Evolutionary conservation across 495 filamentous ascomycete genomes (phyloP), one percentile per base, ranked within the genome.

Genomic region (Aspergillus sparsus): DNA sequence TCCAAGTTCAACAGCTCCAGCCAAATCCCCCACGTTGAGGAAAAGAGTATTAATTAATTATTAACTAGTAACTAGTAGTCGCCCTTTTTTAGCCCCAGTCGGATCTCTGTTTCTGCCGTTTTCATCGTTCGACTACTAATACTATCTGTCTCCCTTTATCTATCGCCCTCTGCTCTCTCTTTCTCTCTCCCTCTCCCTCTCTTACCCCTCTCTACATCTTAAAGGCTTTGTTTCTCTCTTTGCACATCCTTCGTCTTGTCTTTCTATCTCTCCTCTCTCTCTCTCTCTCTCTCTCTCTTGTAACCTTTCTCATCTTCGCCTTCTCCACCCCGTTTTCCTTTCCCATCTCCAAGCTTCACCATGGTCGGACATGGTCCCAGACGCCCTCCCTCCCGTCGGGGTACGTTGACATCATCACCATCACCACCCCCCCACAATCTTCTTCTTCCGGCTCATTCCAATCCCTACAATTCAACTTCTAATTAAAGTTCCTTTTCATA

Each of bases 281-380:
- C 55, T 39, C 36, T 21, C 56, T 46, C 44, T 41, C 18, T 51
- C 21, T 32, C 21, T 60, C 42, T n/a, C 27, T 18, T 31, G 32
- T 47, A 35, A 61, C 33, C 31, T 55, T 60, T 9, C 35, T n/a
- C n/a, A n/a, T n/a, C n/a, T n/a, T n/a, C n/a, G n/a, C 21, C 51
- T 41, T 34, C 44, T 21, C 12, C 37, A 21, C 18, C 21, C 52
- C 45, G 52, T 16, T 33, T 27, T 27, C 21, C 21, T 27, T 37
- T 36, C 18, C 37, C 45, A 10, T 34, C 27, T 45, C 34, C 45
- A n/a, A 15, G 36, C 34, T 61, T 36, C 79, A 90, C 69, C 62
- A 93, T 93, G 89, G 87, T 90, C 63, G 87, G 87, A 70, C 70
- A 89, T 63, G 87, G 86, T 70, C 87, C 90, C 58, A 86, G 87